Conservation (phyloP, 2,329 filamentous ascomycete genomes). For the Zymoseptoria pseudotritici region DNA sequence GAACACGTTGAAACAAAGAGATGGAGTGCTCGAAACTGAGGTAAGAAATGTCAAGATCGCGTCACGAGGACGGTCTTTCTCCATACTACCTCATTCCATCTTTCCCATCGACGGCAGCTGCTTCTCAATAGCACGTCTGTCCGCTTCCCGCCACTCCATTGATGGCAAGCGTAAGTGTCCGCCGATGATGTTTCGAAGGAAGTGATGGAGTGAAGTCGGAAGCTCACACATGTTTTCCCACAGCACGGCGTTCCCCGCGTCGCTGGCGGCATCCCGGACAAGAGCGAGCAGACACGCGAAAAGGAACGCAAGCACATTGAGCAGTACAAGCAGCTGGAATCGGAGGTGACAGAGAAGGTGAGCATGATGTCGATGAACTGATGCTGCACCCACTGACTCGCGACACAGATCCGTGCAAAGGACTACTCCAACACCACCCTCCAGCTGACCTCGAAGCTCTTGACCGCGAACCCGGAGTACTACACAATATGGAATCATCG, state of each 20-base stretch:
- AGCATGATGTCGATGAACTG: background rate
- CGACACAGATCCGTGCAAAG: slow-evolving; percentile 35
- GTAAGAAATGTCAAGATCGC: background rate
- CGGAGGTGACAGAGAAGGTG: slow-evolving; percentile 60
- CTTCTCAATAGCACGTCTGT: background rate
- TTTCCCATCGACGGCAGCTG: background rate
- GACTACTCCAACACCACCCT: slow-evolving; percentile 53
- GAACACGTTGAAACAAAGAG: background rate
- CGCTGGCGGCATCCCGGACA: slow-evolving; percentile 38
- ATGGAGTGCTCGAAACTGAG: background rate
- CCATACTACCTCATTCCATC: background rate
- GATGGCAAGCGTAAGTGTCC: slow-evolving; percentile 7
- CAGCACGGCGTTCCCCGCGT: slow-evolving; percentile 78
- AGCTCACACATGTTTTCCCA: slow-evolving; percentile 9
- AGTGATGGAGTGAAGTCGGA: slow-evolving; percentile 17
- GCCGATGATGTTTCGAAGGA: slow-evolving; percentile 2
- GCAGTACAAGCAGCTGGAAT: slow-evolving; percentile 65
- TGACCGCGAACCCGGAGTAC: slow-evolving; percentile 76
- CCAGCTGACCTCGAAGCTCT: slow-evolving; percentile 61
- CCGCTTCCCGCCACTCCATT: background rate
- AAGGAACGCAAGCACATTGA: slow-evolving; percentile 69
- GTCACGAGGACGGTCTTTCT: slow-evolving; percentile 2
- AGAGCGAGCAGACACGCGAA: slow-evolving; percentile 62
- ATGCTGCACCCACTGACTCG: background rate
- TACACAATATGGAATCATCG: slow-evolving; percentile 89